Percentiles rank a stretch among this genome's conserved stretches.
Evolutionary conservation across 2,329 filamentous ascomycete species (phyloP).

Genomic region (Epichloe brachyelytri): DNA sequence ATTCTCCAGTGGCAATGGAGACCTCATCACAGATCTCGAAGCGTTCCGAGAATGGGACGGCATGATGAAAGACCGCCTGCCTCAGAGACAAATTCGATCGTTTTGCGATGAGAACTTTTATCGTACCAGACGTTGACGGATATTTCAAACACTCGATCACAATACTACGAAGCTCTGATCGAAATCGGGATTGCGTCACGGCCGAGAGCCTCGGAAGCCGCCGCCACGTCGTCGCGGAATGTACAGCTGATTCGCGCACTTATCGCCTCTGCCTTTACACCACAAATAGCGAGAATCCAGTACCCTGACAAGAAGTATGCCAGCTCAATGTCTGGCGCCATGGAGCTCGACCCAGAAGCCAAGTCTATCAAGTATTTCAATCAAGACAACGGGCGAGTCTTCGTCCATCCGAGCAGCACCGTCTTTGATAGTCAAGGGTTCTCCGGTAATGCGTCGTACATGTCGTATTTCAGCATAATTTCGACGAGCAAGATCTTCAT

Average conservation of each 20-base stretch:
- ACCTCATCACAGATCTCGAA: conserved; percentile 74
- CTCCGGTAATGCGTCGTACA: conserved; percentile 58
- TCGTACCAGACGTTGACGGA: conserved; percentile 74
- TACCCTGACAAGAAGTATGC: conserved; percentile 95
- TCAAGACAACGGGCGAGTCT: conserved; percentile 73
- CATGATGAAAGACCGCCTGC: conserved; percentile 43
- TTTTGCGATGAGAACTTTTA: conserved; percentile 85
- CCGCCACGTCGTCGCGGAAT: conserved; percentile 19
- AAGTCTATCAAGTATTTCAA: conserved; percentile 87
- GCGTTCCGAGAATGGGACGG: conserved; percentile 75
- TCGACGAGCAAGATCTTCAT: conserved; percentile 87
- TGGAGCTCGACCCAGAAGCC: conserved; percentile 87
- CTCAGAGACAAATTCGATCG: conserved; percentile 49
- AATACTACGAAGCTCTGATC: conserved; percentile 74
- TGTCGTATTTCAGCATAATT: conserved; percentile 88
- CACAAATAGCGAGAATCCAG: conserved; percentile 82
- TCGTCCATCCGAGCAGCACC: conserved; percentile 81
- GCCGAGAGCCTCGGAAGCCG: conserved; percentile 18
- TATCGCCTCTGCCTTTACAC: conserved; percentile 61
- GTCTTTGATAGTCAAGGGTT: conserved; percentile 76
- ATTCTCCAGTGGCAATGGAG: conserved; percentile 70
- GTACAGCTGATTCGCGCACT: conserved; percentile 51
- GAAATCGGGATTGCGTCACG: conserved; percentile 67
- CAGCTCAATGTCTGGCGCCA: conserved; percentile 71
- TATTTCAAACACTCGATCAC: conserved; percentile 72